These are phyloP conservation scores for Adansonia madagascariensis DNA, from an alignment of 441 rosid genomes.

Conservation along the genomic window DNA sequence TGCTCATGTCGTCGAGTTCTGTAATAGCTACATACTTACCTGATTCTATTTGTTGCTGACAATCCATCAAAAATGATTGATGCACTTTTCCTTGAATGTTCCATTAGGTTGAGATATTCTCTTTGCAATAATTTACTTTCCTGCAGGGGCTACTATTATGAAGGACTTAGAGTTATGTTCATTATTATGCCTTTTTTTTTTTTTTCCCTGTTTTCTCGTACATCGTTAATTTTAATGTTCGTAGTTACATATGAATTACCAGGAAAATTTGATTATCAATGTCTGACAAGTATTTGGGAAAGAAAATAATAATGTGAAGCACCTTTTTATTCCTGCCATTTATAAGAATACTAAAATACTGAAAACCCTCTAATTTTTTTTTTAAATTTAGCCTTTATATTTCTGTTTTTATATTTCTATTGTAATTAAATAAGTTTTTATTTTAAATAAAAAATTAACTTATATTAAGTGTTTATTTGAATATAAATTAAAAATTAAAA, in stretches of 20 bases:
- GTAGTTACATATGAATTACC: not conserved
- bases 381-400: no score
- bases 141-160: no score
- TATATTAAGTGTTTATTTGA: no score
- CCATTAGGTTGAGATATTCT: no score
- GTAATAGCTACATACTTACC: not conserved
- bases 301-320: not conserved
- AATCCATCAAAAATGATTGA: not conserved
- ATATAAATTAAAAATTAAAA: no score
- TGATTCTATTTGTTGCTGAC: conserved; percentile 11
- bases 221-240: not conserved
- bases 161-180: not conserved
- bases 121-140: no score
- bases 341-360: no score
- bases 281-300: not conserved
- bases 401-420: no score
- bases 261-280: not conserved
- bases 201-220: not conserved
- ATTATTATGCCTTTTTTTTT: not conserved
- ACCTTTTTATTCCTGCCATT: not conserved
- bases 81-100: not conserved
- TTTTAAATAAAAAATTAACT: no score
- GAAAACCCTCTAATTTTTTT: no score
- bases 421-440: no score
- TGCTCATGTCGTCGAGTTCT: not conserved